Percentiles rank a stretch among this genome's conserved stretches.
Conservation (phyloP, 2,329 filamentous ascomycete genomes). For the Aspergillus alliaceus region DNA sequence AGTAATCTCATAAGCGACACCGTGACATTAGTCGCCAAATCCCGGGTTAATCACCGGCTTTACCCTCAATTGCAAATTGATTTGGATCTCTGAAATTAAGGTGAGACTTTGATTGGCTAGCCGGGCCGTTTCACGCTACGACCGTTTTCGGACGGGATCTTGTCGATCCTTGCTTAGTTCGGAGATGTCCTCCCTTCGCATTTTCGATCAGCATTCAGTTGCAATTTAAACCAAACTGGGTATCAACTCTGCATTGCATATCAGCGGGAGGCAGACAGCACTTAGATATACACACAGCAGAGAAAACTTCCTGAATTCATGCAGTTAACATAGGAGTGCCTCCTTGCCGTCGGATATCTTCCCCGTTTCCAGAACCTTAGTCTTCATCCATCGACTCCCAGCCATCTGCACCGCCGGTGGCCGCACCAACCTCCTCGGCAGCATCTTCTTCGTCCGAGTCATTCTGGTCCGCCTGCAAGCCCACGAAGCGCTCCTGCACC, state of each 20-base stretch:
- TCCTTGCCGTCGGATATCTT: not conserved
- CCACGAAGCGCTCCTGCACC: slow-evolving; percentile 74
- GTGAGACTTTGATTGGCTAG: not conserved
- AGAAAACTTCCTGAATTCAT: not conserved
- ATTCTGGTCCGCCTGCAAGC: slow-evolving; percentile 64
- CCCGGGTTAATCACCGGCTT: not conserved
- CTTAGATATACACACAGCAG: not conserved
- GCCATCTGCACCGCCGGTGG: slow-evolving; percentile 50
- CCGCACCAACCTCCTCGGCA: slow-evolving; percentile 51
- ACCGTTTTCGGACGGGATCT: not conserved
- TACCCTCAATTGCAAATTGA: not conserved
- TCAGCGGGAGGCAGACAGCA: not conserved
- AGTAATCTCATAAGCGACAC: not conserved
- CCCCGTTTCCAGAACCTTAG: slow-evolving; percentile 17
- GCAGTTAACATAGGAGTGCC: not conserved
- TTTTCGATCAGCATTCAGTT: not conserved
- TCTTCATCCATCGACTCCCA: slow-evolving; percentile 60
- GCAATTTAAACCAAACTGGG: slow-evolving; percentile 7
- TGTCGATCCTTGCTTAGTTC: not conserved
- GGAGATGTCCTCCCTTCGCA: not conserved
- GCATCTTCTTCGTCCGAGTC: slow-evolving; percentile 67
- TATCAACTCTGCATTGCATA: slow-evolving; percentile 23
- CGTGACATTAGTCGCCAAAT: not conserved
- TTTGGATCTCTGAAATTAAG: not conserved
- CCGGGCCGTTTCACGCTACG: not conserved